These are phyloP conservation scores for Trametes cingulata DNA, from an alignment of 768 basidiomycete genomes.

Conservation along the genomic window DNA sequence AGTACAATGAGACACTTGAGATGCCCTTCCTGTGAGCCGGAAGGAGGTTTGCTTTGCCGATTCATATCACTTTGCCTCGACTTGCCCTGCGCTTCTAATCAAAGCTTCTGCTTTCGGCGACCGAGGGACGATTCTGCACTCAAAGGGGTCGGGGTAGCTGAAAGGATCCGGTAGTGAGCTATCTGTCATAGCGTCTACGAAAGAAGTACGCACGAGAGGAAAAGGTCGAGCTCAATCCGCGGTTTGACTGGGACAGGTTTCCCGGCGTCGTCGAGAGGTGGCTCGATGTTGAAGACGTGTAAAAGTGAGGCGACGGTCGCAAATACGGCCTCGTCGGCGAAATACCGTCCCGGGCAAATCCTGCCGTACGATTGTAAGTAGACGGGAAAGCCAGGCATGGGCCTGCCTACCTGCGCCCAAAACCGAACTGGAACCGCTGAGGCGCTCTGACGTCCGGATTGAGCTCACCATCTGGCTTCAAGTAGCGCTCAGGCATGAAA, in stretches of 20 bases:
- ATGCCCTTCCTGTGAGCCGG: too few species aligned
- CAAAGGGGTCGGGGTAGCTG: background rate
- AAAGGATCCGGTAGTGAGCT: background rate
- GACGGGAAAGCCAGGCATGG: too few species aligned
- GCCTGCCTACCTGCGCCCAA: background rate
- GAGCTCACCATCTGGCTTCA: background rate
- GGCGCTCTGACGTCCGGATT: background rate
- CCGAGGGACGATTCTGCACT: background rate
- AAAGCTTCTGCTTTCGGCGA: background rate
- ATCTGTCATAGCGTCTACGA: too few species aligned
- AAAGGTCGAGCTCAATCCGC: too few species aligned
- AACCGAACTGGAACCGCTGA: conserved; percentile 1
- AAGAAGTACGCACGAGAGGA: too few species aligned
- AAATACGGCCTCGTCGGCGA: background rate
- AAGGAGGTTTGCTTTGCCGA: too few species aligned
- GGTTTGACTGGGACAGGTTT: too few species aligned
- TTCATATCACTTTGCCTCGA: background rate
- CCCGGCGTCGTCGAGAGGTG: background rate
- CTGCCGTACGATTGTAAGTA: too few species aligned
- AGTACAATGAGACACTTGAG: too few species aligned
- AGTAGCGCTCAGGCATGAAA: conserved; percentile 28
- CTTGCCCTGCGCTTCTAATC: background rate
- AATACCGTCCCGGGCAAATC: background rate
- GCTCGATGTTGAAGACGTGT: background rate
- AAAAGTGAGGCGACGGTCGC: background rate